A percentile compares a stretch with the other conserved stretches of the same genome.
phyloP scores from a whole-genome alignment of 306 rosid genomes.

The Elaeagnus macrophylla region DNA sequence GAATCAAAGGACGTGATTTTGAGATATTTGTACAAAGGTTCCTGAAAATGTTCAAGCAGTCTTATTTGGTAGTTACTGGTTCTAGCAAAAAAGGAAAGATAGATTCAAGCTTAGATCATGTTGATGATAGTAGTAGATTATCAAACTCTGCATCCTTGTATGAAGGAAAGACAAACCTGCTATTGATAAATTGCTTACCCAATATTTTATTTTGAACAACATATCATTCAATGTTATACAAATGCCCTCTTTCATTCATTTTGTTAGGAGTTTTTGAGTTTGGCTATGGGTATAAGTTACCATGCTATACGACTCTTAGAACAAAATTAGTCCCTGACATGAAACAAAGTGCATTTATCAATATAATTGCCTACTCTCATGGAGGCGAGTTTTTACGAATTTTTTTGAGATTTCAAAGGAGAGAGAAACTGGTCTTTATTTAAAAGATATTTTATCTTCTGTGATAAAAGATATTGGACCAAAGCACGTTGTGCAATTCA shows the following conservation, averaged over 20 bases:
- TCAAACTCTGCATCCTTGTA: too few relatives aligned
- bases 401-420: background rate
- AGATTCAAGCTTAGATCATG: background rate
- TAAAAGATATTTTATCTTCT: background rate
- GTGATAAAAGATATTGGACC: background rate
- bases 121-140: too few relatives aligned
- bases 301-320: background rate
- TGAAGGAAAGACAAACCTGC: background rate
- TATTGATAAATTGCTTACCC: background rate
- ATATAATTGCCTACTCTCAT: slow-evolving; percentile 1
- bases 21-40: background rate
- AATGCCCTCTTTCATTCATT: background rate
- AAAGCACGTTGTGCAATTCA: background rate
- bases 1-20: background rate
- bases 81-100: background rate
- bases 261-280: background rate
- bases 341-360: background rate
- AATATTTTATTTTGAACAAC: too few relatives aligned
- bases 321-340: background rate
- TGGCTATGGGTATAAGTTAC: background rate
- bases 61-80: too few relatives aligned
- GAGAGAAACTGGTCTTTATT: background rate
- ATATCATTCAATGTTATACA: background rate
- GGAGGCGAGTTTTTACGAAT: background rate
- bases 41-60: background rate